Percentiles rank a stretch among this genome's conserved stretches.
phyloP scores from a whole-genome alignment of 805 yeast species.

The Sungouiella blattae region DNA sequence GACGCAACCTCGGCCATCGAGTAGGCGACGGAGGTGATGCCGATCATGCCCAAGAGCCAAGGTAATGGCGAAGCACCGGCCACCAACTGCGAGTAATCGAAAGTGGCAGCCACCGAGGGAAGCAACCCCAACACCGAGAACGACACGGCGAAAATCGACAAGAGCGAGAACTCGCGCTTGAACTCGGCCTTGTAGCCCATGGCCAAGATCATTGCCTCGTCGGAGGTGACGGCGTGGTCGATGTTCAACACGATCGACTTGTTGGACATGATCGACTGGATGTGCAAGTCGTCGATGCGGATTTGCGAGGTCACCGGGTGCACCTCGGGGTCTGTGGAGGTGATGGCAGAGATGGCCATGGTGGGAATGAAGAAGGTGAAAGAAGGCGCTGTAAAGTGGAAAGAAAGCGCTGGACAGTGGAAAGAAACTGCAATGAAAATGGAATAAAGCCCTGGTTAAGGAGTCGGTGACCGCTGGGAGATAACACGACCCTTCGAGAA shows the following conservation, averaged over 20 bases:
- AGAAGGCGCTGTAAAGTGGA: no score
- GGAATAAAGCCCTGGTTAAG: no score
- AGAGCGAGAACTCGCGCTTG: constrained; percentile 53
- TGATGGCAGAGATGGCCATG: no score
- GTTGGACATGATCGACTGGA: constrained; percentile 39
- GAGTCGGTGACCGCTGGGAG: no score
- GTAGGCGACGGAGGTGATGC: constrained; percentile 55
- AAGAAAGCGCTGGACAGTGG: no score
- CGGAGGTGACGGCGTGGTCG: constrained; percentile 46
- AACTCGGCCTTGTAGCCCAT: constrained; percentile 65
- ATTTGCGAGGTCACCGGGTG: constrained; percentile 21
- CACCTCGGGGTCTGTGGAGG: constrained; percentile 11
- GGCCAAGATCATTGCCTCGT: constrained; percentile 53
- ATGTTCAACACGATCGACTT: constrained; percentile 37
- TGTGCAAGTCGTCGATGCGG: constrained; percentile 34
- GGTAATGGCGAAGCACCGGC: constrained; percentile 63
- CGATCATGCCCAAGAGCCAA: constrained; percentile 54
- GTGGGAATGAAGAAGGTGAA: no score
- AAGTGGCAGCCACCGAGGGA: constrained; percentile 63
- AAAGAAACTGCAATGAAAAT: no score
- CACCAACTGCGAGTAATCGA: constrained; percentile 56
- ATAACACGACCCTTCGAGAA: no score
- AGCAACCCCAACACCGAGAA: constrained; percentile 63
- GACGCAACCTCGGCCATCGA: constrained; percentile 64
- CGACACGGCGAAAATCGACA: constrained; percentile 59